phyloP scores from a whole-genome alignment of 1,284 basidiomycete genomes.

The Hortiboletus rubellus region DNA sequence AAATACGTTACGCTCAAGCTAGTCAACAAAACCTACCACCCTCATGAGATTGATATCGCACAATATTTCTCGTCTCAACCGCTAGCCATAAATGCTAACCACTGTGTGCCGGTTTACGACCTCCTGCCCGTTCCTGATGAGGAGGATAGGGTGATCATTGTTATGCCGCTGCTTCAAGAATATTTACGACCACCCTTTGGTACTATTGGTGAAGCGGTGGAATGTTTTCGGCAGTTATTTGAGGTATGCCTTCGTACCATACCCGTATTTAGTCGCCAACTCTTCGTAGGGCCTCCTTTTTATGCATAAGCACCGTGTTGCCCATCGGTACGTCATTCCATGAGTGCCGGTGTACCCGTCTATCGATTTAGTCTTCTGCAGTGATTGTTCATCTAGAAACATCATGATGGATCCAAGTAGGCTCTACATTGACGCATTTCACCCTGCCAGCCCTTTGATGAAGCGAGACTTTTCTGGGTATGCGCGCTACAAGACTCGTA shows the following conservation, averaged over 20 bases:
- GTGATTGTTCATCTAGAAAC: constrained; percentile 26
- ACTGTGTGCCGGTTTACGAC: constrained; percentile 39
- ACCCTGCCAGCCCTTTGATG: constrained; percentile 16
- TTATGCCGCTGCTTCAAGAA: constrained; percentile 34
- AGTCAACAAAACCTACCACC: too few species aligned
- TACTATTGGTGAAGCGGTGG: constrained; percentile 37
- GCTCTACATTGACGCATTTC: constrained; percentile 30
- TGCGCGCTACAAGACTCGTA: constrained; percentile 26
- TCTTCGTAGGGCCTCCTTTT: constrained; percentile 16
- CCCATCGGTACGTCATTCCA: constrained; percentile 9
- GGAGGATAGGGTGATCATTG: constrained; percentile 21
- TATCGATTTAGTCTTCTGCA: background rate
- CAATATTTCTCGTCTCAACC: background rate
- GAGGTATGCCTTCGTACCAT: constrained; percentile 28
- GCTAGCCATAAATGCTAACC: constrained; percentile 27
- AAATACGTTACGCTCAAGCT: background rate
- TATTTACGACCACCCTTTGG: constrained; percentile 27
- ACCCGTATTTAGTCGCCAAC: background rate
- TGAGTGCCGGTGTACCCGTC: rapidly evolving
- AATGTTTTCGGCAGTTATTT: constrained; percentile 38
- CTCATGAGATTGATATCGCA: too few species aligned
- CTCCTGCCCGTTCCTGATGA: constrained; percentile 18
- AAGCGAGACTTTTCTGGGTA: constrained; percentile 23
- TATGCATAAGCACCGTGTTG: constrained; percentile 13
- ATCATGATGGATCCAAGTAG: constrained; percentile 37